Base-by-base conservation (phyloP, 495 filamentous ascomycete species). In the Daldinia concentrica region DNA sequence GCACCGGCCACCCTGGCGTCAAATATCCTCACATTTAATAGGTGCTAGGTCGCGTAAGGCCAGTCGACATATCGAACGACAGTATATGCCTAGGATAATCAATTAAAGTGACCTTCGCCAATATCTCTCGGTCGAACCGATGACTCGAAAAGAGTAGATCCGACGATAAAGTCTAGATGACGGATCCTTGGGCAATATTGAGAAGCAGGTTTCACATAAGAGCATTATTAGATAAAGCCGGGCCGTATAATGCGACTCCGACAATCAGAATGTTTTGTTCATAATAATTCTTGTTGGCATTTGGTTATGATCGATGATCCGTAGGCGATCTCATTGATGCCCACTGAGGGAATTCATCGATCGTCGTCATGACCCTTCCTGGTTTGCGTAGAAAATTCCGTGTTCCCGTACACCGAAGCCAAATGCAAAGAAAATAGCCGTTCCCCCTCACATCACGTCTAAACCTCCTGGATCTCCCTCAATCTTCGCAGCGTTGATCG, bases 391-490 rank as follows among this genome's bases (percentile, higher is more conserved):
- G 71, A 73, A 73, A 73, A 73, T 48, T 63, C 71, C 58, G 58
- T 69, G 65, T 69, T 66, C 71, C 66, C 32, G 71, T 73, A 73
- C 71, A 69, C 71, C 71, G 71, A 73, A 73, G 71, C 66, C 71
- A 73, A 73, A 69, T 69, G 71, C 62, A 69, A 66, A 66, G 62
- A 68, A 63, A 73, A 69, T 48, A 66, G 30, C 71, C 66, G 62
- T 62, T 50, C 66, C 52, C 60, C 62, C 50, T 73, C 55, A 36
- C 51, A 66, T 32, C 36, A 43, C 75, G 68, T 78, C 80, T 93
- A 99, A 79, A 96, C 92, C 90, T 98, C 95, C 80, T 93, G 92
- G 86, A 98, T 96, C 85, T 98, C 95, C 80, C 95, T 90, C 85
- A 99, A 89, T 86, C 95, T 90, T 82, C 96, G 92, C 82, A 99